Evolutionary conservation across 306 rosid genomes (phyloP).

Genomic region (Lagenaria siceraria): DNA sequence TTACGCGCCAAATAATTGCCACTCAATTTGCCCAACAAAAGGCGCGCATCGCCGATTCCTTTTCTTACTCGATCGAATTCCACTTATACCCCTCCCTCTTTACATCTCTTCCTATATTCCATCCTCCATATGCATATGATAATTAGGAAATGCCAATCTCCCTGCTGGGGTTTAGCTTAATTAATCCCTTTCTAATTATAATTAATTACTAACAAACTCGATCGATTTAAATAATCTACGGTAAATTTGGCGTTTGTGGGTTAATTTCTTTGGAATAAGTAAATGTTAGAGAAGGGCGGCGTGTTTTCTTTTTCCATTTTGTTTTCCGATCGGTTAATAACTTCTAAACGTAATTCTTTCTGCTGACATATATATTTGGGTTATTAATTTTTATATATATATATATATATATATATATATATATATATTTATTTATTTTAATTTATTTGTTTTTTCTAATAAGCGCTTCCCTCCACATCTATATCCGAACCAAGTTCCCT

Average conservation of each 20-base stretch:
- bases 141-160: background rate
- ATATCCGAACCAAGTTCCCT: conserved; percentile 96
- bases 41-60: conserved; percentile 16
- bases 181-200: background rate
- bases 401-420: background rate
- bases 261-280: background rate
- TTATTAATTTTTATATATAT: too few relatives aligned
- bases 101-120: background rate
- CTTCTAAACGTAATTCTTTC: too few relatives aligned
- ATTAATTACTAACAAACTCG: background rate
- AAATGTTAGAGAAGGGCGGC: too few relatives aligned
- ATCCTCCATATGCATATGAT: background rate
- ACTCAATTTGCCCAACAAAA: conserved; percentile 3
- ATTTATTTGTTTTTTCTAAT: background rate
- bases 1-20: conserved; percentile 18
- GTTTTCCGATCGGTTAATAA: too few relatives aligned
- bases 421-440: background rate
- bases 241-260: background rate
- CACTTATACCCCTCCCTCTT: background rate
- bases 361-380: too few relatives aligned
- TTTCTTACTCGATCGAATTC: background rate
- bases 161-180: background rate
- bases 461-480: conserved; percentile 84
- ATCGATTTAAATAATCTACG: background rate
- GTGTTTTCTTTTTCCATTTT: too few relatives aligned